Base-by-base conservation (phyloP, 331 rosid species). In the Pyrus hybrid region DNA sequence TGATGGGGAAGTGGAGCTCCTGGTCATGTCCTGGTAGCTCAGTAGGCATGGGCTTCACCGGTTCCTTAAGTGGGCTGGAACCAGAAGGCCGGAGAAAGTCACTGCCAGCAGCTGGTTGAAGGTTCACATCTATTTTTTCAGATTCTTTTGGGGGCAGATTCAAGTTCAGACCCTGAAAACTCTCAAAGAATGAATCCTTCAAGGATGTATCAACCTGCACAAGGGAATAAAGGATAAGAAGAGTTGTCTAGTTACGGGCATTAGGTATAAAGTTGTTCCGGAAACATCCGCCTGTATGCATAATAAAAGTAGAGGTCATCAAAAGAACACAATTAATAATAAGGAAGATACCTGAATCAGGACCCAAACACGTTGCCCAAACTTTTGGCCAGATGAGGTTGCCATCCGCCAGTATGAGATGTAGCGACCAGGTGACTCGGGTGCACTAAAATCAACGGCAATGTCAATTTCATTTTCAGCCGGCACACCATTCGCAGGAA, bases 291-390 rank as follows among this genome's bases (percentile, higher is more conserved):
- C 96, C 97, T 88, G 82, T 70, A 73, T 57, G 14, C 26, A 21
- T 3, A 22, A n/a, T 37, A 57, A 21, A 21, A 37, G 43, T 35
- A 18, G 37, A 16, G 25, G 17, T 60, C 35, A 61, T 35, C 3
- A 6, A 13, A 25, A 41, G 26, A 30, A 30, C 3, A 61, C 25
- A 63, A 14, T 13, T 63, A 4, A 25, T 30, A 58, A 77, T 26
- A 5, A 8, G 11, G 28, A 62, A 54, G 23, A 67, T 82, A 95
- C 99, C 93, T 84, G 91, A 74, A 95, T 84, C 63, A 84, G 85
- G 66, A 92, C 98, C 99, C 99, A 95, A 71, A 92, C 91, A 75
- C 93, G 93, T 61, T 95, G 97, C 49, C 99, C 99, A 86, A 90
- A 95, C 77, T 51, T 85, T 56, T 87, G 87, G 43, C 97, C 98